Evolutionary conservation across 2,329 filamentous ascomycete genomes (phyloP).

Genomic region (Alternaria panax): DNA sequence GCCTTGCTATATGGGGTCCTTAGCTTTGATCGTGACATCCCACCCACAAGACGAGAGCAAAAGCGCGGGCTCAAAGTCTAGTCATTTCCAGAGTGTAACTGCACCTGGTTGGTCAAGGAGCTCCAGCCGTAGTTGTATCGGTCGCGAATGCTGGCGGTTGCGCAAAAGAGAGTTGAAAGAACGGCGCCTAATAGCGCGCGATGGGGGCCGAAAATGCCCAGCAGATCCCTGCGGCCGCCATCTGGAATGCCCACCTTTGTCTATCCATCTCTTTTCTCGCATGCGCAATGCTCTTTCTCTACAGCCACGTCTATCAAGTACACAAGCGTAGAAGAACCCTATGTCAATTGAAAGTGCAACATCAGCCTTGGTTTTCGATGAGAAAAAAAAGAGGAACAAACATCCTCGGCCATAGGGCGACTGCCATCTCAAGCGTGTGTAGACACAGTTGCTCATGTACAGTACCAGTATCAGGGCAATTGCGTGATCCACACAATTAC

Average conservation of each 20-base stretch:
- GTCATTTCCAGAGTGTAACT: not conserved
- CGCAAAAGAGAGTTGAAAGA: not conserved
- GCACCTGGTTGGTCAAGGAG: not conserved
- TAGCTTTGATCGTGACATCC: not conserved
- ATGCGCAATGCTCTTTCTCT: not conserved
- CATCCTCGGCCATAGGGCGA: no score
- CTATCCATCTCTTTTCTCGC: not conserved
- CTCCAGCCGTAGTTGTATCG: not conserved
- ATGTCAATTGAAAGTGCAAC: no score
- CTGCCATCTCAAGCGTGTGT: no score
- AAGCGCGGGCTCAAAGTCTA: not conserved
- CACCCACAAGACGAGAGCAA: not conserved
- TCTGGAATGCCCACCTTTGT: not conserved
- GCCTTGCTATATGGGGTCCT: not conserved
- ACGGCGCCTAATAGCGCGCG: not conserved
- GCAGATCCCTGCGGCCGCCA: not conserved
- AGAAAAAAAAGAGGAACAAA: no score
- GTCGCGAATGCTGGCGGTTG: not conserved
- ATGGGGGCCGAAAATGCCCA: not conserved
- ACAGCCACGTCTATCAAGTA: not conserved
- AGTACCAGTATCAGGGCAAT: no score
- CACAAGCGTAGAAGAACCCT: no score
- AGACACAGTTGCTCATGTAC: no score
- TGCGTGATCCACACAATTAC: no score
- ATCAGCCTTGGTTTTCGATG: no score